Conservation (phyloP, 352 stramenopile genomes). For the Phytopythium montanum region DNA sequence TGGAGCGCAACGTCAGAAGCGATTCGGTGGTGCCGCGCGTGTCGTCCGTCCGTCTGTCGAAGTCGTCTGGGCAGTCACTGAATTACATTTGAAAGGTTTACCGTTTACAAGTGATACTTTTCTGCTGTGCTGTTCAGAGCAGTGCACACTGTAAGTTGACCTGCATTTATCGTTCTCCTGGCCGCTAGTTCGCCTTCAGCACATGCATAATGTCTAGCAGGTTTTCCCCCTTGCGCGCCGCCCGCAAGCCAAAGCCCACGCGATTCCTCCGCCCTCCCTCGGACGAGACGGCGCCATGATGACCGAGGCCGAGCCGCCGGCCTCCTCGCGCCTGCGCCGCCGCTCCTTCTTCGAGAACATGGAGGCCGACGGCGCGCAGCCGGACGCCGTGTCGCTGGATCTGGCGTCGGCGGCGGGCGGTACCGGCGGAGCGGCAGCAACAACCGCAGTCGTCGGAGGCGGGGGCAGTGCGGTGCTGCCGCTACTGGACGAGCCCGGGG, state of each 20-base stretch:
- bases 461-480: constrained; percentile 10
- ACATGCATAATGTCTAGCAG: too few relatives aligned
- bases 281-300: constrained; percentile 24
- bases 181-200: too few relatives aligned
- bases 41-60: too few relatives aligned
- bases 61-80: too few relatives aligned
- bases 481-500: neutral
- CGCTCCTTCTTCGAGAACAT: constrained; percentile 71
- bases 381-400: constrained; percentile 27
- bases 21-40: too few relatives aligned
- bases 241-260: neutral
- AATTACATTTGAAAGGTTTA: too few relatives aligned
- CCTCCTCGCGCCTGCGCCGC: constrained; percentile 50
- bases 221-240: neutral
- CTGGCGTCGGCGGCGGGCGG: constrained; percentile 11
- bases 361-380: constrained; percentile 25
- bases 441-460: neutral
- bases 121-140: too few relatives aligned
- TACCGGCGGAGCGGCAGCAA: neutral
- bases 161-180: too few relatives aligned
- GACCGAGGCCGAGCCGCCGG: constrained; percentile 43
- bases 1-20: too few relatives aligned
- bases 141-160: too few relatives aligned
- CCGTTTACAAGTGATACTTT: too few relatives aligned
- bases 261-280: neutral